These are phyloP conservation scores for Periconia digitata DNA, from an alignment of 2,329 filamentous ascomycete species.

Conservation along the genomic window DNA sequence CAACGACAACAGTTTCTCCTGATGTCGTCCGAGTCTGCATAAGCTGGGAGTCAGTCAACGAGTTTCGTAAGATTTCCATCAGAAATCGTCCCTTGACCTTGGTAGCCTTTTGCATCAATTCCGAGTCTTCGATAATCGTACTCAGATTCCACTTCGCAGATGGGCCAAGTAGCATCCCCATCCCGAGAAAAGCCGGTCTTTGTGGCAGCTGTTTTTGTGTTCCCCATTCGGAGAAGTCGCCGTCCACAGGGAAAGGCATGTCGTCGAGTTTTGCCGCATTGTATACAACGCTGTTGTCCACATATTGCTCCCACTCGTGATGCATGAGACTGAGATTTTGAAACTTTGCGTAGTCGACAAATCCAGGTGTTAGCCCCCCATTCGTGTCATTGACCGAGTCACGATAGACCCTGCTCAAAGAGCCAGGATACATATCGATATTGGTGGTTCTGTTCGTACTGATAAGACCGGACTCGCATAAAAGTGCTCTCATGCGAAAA, in stretches of 20 bases:
- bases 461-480: constrained; percentile 3
- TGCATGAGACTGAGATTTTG: neutral
- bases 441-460: neutral
- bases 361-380: too few relatives aligned
- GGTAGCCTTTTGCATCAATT: constrained; percentile 5
- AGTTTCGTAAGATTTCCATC: constrained; percentile 14
- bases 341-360: neutral
- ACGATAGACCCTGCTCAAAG: neutral
- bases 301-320: neutral
- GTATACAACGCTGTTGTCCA: neutral
- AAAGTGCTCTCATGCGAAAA: constrained; percentile 15
- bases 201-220: neutral
- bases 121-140: constrained; percentile 9
- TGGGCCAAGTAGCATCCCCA: constrained; percentile 13
- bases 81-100: constrained; percentile 22
- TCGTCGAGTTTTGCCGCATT: neutral
- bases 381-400: too few relatives aligned
- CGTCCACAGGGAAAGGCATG: too few relatives aligned
- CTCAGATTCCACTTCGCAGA: constrained; percentile 12
- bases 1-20: constrained; percentile 6
- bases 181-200: constrained; percentile 7
- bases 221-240: too few relatives aligned
- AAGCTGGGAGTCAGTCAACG: constrained; percentile 5
- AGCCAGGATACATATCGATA: neutral
- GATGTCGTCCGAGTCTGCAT: neutral